A percentile compares a stretch with the other conserved stretches of the same genome.
Evolutionary conservation across 106 monocot species (phyloP).

Genomic region (Dioscorea dumetorum): DNA sequence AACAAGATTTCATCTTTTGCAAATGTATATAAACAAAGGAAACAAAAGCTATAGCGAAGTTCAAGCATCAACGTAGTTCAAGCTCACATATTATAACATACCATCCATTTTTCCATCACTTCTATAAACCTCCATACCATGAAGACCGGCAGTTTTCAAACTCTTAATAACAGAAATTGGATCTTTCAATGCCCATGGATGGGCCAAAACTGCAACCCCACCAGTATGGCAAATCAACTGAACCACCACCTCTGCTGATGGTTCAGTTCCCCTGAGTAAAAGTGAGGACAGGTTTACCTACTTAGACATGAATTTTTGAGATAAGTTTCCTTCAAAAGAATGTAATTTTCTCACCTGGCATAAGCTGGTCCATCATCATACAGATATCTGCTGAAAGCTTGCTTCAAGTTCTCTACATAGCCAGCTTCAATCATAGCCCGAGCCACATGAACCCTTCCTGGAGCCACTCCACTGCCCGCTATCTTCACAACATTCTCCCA

Average conservation of each 20-base stretch:
- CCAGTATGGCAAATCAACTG: slow-evolving; percentile 68
- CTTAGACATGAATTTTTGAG: not conserved
- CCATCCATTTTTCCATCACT: slow-evolving; percentile 81
- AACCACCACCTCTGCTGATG: slow-evolving; percentile 67
- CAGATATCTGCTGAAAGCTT: slow-evolving; percentile 84
- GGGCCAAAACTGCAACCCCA: slow-evolving; percentile 82
- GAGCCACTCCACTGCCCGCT: slow-evolving; percentile 91
- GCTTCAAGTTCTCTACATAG: slow-evolving; percentile 68
- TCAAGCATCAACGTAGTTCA: not conserved
- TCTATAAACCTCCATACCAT: slow-evolving; percentile 91
- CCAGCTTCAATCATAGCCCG: slow-evolving; percentile 92
- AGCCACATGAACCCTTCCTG: slow-evolving; percentile 89
- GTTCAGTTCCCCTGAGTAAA: slow-evolving; percentile 67
- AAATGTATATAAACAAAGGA: too few relatives aligned
- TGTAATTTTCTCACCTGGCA: slow-evolving; percentile 44
- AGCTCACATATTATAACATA: slow-evolving; percentile 21
- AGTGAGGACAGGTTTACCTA: not conserved
- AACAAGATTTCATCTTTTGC: not conserved
- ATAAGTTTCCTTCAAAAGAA: not conserved
- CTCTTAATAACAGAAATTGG: slow-evolving; percentile 56
- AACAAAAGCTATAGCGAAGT: not conserved
- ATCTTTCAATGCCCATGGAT: slow-evolving; percentile 89
- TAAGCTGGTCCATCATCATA: slow-evolving; percentile 96
- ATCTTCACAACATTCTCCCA: slow-evolving; percentile 82
- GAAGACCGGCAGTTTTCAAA: slow-evolving; percentile 70